Percentiles rank a stretch among this genome's conserved stretches.
Evolutionary conservation across 148 eudicot genomes (phyloP).

Genomic region (Rhododendron ferrugineum): DNA sequence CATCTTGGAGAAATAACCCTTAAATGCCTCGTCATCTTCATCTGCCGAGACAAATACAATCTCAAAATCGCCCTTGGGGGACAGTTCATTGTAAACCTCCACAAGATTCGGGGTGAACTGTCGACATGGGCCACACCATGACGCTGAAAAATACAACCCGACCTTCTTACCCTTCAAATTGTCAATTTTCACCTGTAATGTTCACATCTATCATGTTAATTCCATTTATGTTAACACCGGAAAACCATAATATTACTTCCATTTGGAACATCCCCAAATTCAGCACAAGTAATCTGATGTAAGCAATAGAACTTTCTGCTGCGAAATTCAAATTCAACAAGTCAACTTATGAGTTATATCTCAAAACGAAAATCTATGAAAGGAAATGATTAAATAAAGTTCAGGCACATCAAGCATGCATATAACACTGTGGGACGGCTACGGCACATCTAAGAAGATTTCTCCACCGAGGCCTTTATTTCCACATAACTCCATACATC

Average conservation of each 20-base stretch:
- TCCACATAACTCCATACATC: neutral
- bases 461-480: neutral
- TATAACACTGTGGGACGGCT: neutral
- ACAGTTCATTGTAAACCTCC: conserved; percentile 13
- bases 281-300: neutral
- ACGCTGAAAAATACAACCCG: conserved; percentile 21
- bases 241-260: neutral
- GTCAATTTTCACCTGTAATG: conserved; percentile 15
- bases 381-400: neutral
- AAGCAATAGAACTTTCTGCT: neutral
- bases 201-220: neutral
- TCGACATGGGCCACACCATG: conserved; percentile 26
- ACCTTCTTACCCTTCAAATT: conserved; percentile 16
- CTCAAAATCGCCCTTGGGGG: conserved; percentile 17
- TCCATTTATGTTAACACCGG: neutral
- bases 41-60: conserved; percentile 15
- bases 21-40: conserved; percentile 13
- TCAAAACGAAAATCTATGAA: neutral
- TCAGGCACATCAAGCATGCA: neutral
- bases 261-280: neutral
- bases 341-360: no score
- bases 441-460: neutral
- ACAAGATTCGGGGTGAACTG: conserved; percentile 17
- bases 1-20: conserved; percentile 20
- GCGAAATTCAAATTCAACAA: neutral